These are phyloP conservation scores for Plectranthus barbatus DNA, from an alignment of 257 asterid genomes.

Conservation along the genomic window DNA sequence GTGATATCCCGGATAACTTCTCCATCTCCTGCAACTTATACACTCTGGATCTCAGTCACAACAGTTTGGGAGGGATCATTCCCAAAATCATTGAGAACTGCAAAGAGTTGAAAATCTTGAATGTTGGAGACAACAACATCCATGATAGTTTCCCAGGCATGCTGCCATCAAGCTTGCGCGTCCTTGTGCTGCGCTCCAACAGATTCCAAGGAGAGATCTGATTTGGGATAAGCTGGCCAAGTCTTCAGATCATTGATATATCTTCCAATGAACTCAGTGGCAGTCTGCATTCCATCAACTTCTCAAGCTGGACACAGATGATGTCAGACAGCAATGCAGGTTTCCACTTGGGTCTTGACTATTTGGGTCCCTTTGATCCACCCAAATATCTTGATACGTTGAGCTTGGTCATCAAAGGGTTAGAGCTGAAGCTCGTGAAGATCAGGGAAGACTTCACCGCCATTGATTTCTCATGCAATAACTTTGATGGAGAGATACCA, in stretches of 20 bases:
- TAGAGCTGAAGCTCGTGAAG: slow-evolving; percentile 9
- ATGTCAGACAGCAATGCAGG: background rate
- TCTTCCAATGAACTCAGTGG: background rate
- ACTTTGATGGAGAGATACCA: no score
- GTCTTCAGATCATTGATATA: background rate
- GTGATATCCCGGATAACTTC: background rate
- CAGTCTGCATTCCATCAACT: background rate
- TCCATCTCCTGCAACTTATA: background rate
- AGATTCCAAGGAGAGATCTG: background rate
- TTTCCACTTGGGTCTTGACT: background rate
- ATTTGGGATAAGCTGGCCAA: background rate
- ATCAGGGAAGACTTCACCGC: slow-evolving; percentile 22
- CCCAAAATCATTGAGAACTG: background rate
- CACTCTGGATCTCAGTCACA: background rate
- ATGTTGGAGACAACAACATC: background rate
- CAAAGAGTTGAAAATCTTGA: background rate
- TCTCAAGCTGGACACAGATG: background rate
- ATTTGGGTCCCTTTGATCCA: background rate
- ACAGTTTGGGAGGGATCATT: background rate
- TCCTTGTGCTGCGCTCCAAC: background rate
- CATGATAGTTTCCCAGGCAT: background rate
- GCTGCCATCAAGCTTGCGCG: background rate
- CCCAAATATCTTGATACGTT: background rate
- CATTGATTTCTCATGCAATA: no score
- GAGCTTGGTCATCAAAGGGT: slow-evolving; percentile 28